Evolutionary conservation across 371 early-diverging fungal genomes (phyloP).

Genomic region (Lichtheimia hyalospora): DNA sequence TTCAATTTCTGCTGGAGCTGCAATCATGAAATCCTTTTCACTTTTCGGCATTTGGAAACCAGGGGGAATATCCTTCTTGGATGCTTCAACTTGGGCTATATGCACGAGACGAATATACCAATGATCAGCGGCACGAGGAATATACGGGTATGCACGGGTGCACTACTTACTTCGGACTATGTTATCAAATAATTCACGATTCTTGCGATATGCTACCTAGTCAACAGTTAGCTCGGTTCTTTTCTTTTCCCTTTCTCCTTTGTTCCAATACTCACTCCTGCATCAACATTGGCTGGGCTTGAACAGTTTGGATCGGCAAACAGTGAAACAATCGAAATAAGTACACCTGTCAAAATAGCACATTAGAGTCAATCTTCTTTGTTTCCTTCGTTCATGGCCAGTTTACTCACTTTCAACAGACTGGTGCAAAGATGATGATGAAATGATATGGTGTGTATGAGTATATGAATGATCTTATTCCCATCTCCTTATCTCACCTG

Average conservation of each 20-base stretch:
- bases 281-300: conserved; percentile 89
- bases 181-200: conserved; percentile 67
- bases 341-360: neutral
- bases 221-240: neutral
- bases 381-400: too few species aligned
- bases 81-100: conserved; percentile 53
- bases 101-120: neutral
- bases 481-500: conserved; percentile 50
- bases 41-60: conserved; percentile 55
- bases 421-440: conserved; percentile 13
- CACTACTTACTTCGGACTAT: conserved; percentile 61
- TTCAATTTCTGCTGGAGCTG: conserved; percentile 44
- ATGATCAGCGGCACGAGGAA: neutral
- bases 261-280: conserved; percentile 40
- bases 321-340: conserved; percentile 53
- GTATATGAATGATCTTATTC: neutral
- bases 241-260: too few species aligned
- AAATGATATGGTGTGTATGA: neutral
- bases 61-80: conserved; percentile 53
- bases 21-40: conserved; percentile 46
- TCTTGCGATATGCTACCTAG: conserved; percentile 74
- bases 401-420: conserved; percentile 52
- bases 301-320: conserved; percentile 97
- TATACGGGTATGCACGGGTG: too few species aligned
- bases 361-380: too few species aligned